Conservation (phyloP, 2,329 filamentous ascomycete species). For the Pseudocercospora ulei region DNA sequence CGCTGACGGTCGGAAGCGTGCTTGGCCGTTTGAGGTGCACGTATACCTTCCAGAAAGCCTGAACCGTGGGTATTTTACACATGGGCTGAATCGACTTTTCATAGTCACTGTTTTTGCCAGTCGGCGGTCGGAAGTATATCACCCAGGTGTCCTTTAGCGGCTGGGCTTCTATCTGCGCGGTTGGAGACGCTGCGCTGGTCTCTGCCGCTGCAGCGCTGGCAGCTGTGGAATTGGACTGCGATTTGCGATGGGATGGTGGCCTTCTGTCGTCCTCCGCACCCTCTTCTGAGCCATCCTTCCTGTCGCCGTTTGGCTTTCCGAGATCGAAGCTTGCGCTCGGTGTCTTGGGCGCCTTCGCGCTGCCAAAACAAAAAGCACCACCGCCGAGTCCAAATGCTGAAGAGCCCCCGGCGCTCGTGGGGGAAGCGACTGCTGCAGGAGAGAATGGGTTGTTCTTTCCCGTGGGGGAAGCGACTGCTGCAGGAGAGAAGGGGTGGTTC, state of each 20-base stretch:
- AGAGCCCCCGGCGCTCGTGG: slow-evolving; percentile 63
- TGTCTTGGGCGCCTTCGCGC: slow-evolving; percentile 71
- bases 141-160: slow-evolving; percentile 81
- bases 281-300: slow-evolving; percentile 49
- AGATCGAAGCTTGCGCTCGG: slow-evolving; percentile 67
- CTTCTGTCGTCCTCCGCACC: slow-evolving; percentile 25
- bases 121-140: slow-evolving; percentile 94
- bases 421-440: slow-evolving; percentile 51
- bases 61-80: slow-evolving; percentile 67
- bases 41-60: slow-evolving; percentile 88
- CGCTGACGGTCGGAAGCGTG: slow-evolving; percentile 76
- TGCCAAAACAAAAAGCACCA: slow-evolving; percentile 90
- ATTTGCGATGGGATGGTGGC: slow-evolving; percentile 26
- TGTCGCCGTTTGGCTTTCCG: slow-evolving; percentile 53
- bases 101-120: slow-evolving; percentile 95
- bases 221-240: slow-evolving; percentile 21
- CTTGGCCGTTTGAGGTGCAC: slow-evolving; percentile 83
- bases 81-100: slow-evolving; percentile 90
- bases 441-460: slow-evolving; percentile 70
- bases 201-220: slow-evolving; percentile 16
- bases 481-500: slow-evolving; percentile 60
- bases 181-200: slow-evolving; percentile 14
- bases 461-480: slow-evolving; percentile 60
- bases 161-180: slow-evolving; percentile 37
- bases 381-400: slow-evolving; percentile 89